Evolutionary conservation across 192 early-diverging fungal genomes (phyloP).

Genomic region (Coemansia erecta): DNA sequence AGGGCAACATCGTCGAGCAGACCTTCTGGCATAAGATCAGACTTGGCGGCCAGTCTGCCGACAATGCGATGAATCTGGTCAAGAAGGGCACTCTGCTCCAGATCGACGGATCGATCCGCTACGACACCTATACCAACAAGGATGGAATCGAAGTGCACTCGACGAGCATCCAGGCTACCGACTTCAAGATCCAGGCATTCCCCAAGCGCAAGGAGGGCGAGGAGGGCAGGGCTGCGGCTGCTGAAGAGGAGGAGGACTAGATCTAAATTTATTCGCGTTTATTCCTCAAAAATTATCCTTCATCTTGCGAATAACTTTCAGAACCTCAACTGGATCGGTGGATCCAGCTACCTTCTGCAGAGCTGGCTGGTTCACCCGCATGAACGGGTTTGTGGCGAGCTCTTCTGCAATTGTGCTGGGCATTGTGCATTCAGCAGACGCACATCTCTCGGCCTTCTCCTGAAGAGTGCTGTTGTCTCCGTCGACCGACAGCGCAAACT

Average conservation of each 20-base stretch:
- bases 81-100: conserved; percentile 66
- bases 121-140: conserved; percentile 63
- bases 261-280: not conserved
- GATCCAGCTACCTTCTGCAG: conserved; percentile 59
- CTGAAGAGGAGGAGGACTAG: conserved; percentile 9
- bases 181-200: conserved; percentile 27
- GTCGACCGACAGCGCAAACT: conserved; percentile 80
- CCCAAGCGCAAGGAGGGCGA: conserved; percentile 33
- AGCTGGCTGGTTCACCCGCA: conserved; percentile 70
- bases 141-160: conserved; percentile 56
- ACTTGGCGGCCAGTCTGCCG: conserved; percentile 36
- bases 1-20: conserved; percentile 63
- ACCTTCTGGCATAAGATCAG: conserved; percentile 69
- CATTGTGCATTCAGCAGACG: conserved; percentile 57
- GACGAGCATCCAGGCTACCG: conserved; percentile 34
- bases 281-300: conserved; percentile 66
- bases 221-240: conserved; percentile 5
- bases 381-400: conserved; percentile 81
- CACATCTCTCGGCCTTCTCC: conserved; percentile 65
- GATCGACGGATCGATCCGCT: conserved; percentile 63
- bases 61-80: conserved; percentile 23
- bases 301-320: conserved; percentile 73
- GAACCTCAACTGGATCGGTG: conserved; percentile 68
- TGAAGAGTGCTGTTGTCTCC: conserved; percentile 67
- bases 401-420: conserved; percentile 93